Evolutionary conservation across 805 yeast genomes (phyloP).

Genomic region (Schizosaccharomyces lindneri): DNA sequence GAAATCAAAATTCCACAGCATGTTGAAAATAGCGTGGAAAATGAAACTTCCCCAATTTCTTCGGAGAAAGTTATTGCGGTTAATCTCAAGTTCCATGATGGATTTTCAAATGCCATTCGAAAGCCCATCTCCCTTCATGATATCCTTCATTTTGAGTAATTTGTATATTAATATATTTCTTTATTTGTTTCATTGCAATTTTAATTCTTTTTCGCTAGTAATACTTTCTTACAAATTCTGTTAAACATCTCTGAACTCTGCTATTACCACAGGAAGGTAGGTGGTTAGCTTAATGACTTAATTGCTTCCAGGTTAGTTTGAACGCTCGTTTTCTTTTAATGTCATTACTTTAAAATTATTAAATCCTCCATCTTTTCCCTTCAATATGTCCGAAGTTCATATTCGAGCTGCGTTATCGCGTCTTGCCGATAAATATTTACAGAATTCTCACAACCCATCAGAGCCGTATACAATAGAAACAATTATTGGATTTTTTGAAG

Average conservation of each 20-base stretch:
- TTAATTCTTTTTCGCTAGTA: background rate
- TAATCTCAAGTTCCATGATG: constrained; percentile 76
- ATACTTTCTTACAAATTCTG: background rate
- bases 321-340: no score
- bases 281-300: no score
- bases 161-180: background rate
- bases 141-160: background rate
- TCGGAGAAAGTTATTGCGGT: constrained; percentile 14
- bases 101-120: constrained; percentile 68
- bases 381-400: background rate
- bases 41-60: background rate
- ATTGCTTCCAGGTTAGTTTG: no score
- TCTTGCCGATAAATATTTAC: background rate
- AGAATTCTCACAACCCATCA: background rate
- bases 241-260: no score
- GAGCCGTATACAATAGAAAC: background rate
- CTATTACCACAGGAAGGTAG: no score
- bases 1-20: background rate
- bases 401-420: background rate
- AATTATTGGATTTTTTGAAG: background rate
- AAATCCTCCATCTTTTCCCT: background rate
- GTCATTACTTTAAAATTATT: background rate
- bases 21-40: background rate
- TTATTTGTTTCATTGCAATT: background rate
- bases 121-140: constrained; percentile 28